Evolutionary conservation across 2,329 filamentous ascomycete genomes (phyloP), one percentile per base, ranked within the genome.

Genomic region (Nigrospora osmanthi): DNA sequence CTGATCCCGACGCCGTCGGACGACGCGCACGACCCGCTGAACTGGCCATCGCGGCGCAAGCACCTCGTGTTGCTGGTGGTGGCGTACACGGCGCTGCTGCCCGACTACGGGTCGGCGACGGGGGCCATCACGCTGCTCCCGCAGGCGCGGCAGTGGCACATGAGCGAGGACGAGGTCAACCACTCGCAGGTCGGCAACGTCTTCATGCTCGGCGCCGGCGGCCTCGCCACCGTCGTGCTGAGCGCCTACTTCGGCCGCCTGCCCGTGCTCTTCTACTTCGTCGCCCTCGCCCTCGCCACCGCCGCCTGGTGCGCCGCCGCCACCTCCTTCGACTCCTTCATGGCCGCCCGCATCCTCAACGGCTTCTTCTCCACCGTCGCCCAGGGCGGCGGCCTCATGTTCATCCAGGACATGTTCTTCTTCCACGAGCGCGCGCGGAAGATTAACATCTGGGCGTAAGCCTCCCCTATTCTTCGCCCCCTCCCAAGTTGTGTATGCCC

Each of bases 341-440:
- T 71, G 62, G 68, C 67, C 3, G 68, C 69, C 4, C 67, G 70
- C 30, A 71, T 73, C 38, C 57, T 73, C 32, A 72, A 69, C 48
- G 67, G 72, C 16, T 68, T 75, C 49, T 74, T 75, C 55, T 65
- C 64, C 32, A 72, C 70, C 5, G 67, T 68, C 9, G 56, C 59
- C 9, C 70, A 72, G 47, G 66, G 62, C 5, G 64, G 66, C 14
- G 72, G 71, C 11, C 61, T 79, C 42, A 71, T 74, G 51, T 72
- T 72, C 53, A 71, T 78, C 54, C 72, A 77, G 44, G 77, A 81
- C 56, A 67, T 78, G 46, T 81, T 78, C 63, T 80, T 77, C 62
- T 77, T 79, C 58, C 77, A 81, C 51, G 70, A 80, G 49, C 64
- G 73, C 33, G 70, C 71, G 1, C 58, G 70, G 17, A 73, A 74